A percentile compares a stretch with the other conserved stretches of the same genome.
phyloP scores from a whole-genome alignment of 2,329 filamentous ascomycete genomes.

The Fusarium bactridioides region DNA sequence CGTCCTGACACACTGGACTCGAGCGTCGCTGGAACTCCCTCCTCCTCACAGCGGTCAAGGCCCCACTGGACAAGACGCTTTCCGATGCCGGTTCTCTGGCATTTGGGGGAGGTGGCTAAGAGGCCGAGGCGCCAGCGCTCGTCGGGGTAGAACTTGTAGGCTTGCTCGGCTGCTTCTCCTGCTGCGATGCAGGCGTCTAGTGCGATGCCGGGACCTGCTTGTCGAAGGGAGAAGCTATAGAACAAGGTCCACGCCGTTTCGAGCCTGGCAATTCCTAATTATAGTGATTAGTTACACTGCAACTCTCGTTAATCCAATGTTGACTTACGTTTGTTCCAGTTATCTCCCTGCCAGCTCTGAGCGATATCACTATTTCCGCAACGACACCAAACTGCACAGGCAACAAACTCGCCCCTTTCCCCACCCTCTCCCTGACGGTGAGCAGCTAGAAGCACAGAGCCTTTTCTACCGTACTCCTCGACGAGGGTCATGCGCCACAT shows the following conservation, averaged over 20 bases:
- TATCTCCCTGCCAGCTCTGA: conserved; percentile 27
- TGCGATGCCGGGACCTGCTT: not conserved
- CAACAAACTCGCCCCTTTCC: not conserved
- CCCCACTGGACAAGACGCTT: conserved; percentile 16
- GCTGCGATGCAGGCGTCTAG: not conserved
- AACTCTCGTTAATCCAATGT: fast-evolving
- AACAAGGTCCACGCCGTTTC: not conserved
- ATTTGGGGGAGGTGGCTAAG: conserved; percentile 15
- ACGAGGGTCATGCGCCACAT: conserved; percentile 3
- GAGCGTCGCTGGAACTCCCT: conserved; percentile 6
- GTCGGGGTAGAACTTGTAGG: not conserved
- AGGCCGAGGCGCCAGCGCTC: conserved; percentile 19
- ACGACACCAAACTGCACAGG: conserved; percentile 19
- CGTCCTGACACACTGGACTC: conserved; percentile 2
- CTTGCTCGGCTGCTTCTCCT: not conserved
- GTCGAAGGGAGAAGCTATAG: not conserved
- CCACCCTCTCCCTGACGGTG: not conserved
- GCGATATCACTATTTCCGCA: conserved; percentile 19
- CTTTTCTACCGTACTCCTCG: conserved; percentile 13
- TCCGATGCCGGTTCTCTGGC: conserved; percentile 16
- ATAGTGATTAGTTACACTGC: fast-evolving
- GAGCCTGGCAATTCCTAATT: not conserved
- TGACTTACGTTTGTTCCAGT: conserved; percentile 9
- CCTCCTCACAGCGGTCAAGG: conserved; percentile 19
- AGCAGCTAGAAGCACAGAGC: conserved; percentile 1